Base-by-base conservation (phyloP, 2,329 filamentous ascomycete genomes). In the Microcyclospora pomicola region DNA sequence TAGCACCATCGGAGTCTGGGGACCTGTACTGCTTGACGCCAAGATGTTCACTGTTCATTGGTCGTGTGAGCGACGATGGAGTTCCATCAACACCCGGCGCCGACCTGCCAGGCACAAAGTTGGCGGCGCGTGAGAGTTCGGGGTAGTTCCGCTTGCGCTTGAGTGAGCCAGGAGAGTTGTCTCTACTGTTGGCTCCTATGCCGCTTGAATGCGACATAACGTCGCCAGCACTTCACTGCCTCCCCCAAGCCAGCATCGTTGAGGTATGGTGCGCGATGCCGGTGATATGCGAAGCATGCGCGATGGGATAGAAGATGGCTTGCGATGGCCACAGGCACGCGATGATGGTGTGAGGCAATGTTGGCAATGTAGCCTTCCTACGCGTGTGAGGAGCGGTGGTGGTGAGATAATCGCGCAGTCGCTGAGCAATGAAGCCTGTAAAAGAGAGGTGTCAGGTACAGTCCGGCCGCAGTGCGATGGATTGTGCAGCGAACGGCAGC, bases 1-100 rank as follows among this genome's bases (percentile, higher is more conserved):
- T 51, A 36, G 45, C 43, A 24, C 47, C 48, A 39, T 57, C 53
- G 37, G 52, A 50, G 39, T 51, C 47, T 32, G 53, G 52, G 9
- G 54, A 54, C 30, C 45, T 49, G 44, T 54, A 51, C 16, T 51
- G 46, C 24, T 40, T 45, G 34, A 40, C 19, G 39, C 39, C 16
- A 15, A 24, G 36, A 7, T 31, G 27, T 36, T 42, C 48, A 39
- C 43, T 41, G 33, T 31, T 27, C n/a, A n/a, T n/a, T n/a, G n/a
- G n/a, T n/a, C n/a, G n/a, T 24, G 39, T 33, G 19, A 19, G 40
- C 15, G 35, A 41, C 35, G 24, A 32, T 27, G 31, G 33, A 27
- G 39, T 35, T 39, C 42, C 44, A 33, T 45, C 42, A 35, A 30
- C 39, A 29, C 37, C 24, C 31, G 42, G 34, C 34, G 40, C 37